Conservation (phyloP, 2,329 filamentous ascomycete species). For the Apiospora kogelbergensis region DNA sequence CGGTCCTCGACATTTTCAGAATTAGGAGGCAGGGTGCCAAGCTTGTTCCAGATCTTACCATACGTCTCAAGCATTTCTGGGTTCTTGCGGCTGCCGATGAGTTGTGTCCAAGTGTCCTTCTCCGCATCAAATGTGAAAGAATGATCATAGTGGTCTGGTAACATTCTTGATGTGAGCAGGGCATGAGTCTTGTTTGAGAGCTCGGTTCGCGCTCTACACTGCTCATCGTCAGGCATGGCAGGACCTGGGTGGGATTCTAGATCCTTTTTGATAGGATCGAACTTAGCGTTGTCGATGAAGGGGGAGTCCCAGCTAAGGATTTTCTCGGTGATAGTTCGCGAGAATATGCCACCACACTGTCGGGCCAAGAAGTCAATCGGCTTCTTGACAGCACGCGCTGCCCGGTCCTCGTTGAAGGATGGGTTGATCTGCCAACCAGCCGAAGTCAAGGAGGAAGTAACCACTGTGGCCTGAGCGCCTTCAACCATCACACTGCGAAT, state of each 20-base stretch:
- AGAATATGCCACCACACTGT: conserved; percentile 29
- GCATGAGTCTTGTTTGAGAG: conserved; percentile 21
- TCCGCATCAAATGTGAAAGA: conserved; percentile 25
- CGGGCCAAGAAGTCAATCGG: conserved; percentile 24
- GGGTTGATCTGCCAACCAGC: conserved; percentile 31
- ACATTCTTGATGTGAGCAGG: conserved; percentile 19
- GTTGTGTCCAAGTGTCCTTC: conserved; percentile 25
- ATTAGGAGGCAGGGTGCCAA: not conserved
- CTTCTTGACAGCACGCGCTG: conserved; percentile 8
- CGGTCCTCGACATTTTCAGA: not conserved
- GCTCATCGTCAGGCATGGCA: conserved; percentile 14
- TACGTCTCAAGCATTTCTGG: conserved; percentile 18
- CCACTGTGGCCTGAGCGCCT: conserved; percentile 18
- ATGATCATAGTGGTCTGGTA: conserved; percentile 18
- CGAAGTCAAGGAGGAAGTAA: conserved; percentile 30
- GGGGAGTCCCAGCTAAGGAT: conserved; percentile 25
- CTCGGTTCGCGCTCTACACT: conserved; percentile 14
- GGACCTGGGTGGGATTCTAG: conserved; percentile 19
- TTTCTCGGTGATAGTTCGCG: conserved; percentile 14
- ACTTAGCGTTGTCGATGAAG: conserved; percentile 17
- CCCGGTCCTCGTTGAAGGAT: conserved; percentile 18
- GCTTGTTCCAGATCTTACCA: conserved; percentile 22
- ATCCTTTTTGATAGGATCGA: conserved; percentile 11
- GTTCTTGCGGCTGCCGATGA: conserved; percentile 23
- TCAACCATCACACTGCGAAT: conserved; percentile 21